Evolutionary conservation across 2,329 filamentous ascomycete genomes (phyloP), one percentile per base, ranked within the genome.

Genomic region (Parascedosporium putredinis): DNA sequence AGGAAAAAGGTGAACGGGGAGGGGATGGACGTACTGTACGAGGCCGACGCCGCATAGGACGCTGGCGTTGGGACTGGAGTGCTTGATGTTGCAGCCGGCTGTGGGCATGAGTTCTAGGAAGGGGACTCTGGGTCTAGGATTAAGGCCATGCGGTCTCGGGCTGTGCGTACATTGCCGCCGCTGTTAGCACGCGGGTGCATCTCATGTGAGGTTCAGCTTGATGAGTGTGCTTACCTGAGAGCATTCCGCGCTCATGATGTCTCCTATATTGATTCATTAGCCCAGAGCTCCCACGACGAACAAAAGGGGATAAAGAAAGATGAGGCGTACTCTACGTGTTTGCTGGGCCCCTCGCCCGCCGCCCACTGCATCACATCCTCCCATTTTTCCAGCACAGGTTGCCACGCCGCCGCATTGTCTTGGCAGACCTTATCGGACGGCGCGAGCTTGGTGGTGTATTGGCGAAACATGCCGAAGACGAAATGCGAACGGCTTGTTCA

Each of bases 271-370:
- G 36, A 16, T 16, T n/a, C 6, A 16, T 31, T 12, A 31, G 27
- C 27, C 27, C 6, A 31, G 12, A 7, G 27, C 27, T 6, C 27
- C n/a, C n/a, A n/a, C n/a, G n/a, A n/a, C n/a, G n/a, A 9, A 34
- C n/a, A 34, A n/a, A n/a, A n/a, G n/a, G n/a, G n/a, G n/a, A n/a
- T n/a, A n/a, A n/a, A n/a, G n/a, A n/a, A n/a, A n/a, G n/a, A n/a
- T n/a, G n/a, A n/a, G n/a, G n/a, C n/a, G 8, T n/a, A 50, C 48
- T 50, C 40, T 9, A 50, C 48, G 22, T 50, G 48, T 33, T 50
- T 50, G 16, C 18, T 27, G 3, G 48, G 48, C 7, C 48, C 48
- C 33, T 50, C 48, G 6, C 31, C 27, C 4, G 48, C 48, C 29
- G 48, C 38, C 48, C 48, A 50, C 12, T 34, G 25, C 48, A 50